A percentile compares a stretch with the other conserved stretches of the same genome.
Conservation (phyloP, 768 basidiomycete genomes). For the Hericium coralloides region DNA sequence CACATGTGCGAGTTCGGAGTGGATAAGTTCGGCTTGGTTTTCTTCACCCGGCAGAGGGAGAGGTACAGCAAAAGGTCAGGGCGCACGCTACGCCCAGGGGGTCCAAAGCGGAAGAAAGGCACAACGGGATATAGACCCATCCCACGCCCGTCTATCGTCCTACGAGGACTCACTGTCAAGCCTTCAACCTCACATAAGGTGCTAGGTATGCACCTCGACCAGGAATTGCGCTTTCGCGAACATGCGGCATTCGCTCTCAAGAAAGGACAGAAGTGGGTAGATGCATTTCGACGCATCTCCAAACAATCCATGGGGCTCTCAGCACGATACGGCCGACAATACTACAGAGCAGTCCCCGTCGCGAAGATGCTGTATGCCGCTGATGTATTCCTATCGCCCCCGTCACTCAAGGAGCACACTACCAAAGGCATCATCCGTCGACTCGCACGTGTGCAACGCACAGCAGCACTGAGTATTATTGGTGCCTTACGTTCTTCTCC, state of each 20-base stretch:
- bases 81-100: neutral
- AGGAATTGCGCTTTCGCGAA: slow-evolving; percentile 19
- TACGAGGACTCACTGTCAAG: slow-evolving; percentile 12
- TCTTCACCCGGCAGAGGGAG: neutral
- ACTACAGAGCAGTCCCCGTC: slow-evolving; percentile 20
- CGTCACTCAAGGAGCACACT: neutral
- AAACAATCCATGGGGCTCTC: slow-evolving; percentile 15
- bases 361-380: slow-evolving; percentile 26
- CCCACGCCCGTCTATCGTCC: neutral
- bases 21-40: too few species aligned
- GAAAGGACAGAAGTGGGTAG: slow-evolving; percentile 17
- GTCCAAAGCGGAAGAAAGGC: neutral
- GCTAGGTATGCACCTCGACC: slow-evolving; percentile 25
- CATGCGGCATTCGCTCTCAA: slow-evolving; percentile 11
- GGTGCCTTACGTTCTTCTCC: neutral
- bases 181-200: slow-evolving; percentile 16
- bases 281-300: slow-evolving; percentile 16
- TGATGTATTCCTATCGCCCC: slow-evolving; percentile 17
- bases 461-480: neutral
- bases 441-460: neutral
- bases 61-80: neutral
- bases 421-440: neutral
- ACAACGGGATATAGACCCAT: neutral
- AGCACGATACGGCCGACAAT: slow-evolving; percentile 9
- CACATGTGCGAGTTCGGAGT: slow-evolving; percentile 20